These are phyloP conservation scores for Laguncularia racemosa DNA, from an alignment of 345 rosid species.

Conservation along the genomic window DNA sequence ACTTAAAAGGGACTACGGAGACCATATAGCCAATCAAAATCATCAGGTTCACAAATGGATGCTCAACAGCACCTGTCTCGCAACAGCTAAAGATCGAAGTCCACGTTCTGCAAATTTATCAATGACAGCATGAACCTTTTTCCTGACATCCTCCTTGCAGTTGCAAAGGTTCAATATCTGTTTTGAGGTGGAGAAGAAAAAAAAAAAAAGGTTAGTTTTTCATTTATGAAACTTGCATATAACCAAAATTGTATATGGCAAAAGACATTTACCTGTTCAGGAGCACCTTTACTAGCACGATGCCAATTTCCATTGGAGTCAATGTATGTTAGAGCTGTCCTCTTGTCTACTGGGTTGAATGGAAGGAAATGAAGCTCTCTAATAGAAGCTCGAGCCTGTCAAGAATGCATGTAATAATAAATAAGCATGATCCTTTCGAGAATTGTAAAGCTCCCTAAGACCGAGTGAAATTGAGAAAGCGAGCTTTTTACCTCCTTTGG, in stretches of 20 bases:
- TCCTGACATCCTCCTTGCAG: conserved; percentile 64
- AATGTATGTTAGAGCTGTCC: conserved; percentile 83
- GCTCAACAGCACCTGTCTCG: conserved; percentile 57
- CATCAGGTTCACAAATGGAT: neutral
- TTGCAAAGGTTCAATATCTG: conserved; percentile 71
- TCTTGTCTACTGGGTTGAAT: conserved; percentile 87
- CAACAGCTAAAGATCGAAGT: conserved; percentile 80
- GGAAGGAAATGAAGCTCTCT: conserved; percentile 80
- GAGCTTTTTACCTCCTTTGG: conserved; percentile 64
- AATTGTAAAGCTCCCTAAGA: too few relatives aligned
- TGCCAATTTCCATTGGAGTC: conserved; percentile 74
- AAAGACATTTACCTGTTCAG: conserved; percentile 58
- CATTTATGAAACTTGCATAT: too few relatives aligned
- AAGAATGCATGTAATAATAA: neutral
- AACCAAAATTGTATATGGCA: neutral
- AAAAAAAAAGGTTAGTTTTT: neutral
- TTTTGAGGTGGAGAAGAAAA: conserved; percentile 8
- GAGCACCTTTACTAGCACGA: conserved; percentile 90
- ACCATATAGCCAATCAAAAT: neutral
- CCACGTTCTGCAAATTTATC: conserved; percentile 95
- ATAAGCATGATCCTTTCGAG: too few relatives aligned
- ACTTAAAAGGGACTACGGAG: neutral
- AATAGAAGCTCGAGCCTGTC: conserved; percentile 75
- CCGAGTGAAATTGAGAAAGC: neutral
- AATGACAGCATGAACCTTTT: conserved; percentile 62